Evolutionary conservation across 164 flowering plant species (phyloP).

Genomic region (Umbilicus rupestris): DNA sequence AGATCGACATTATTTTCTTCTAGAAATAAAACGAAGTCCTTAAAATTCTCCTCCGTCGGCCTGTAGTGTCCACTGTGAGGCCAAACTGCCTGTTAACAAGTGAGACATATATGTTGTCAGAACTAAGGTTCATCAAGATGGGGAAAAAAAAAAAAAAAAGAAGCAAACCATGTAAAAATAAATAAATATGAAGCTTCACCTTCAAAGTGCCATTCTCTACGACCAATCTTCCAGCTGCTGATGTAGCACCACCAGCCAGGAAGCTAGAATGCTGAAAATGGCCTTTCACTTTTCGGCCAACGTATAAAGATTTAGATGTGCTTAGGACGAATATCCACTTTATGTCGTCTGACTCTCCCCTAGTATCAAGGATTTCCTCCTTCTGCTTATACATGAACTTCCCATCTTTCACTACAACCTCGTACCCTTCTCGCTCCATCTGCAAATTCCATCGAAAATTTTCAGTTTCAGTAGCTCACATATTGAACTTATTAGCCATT

Average conservation of each 20-base stretch:
- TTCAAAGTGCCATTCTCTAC: slow-evolving; percentile 4
- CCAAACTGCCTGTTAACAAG: slow-evolving; percentile 7
- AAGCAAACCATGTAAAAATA: not conserved
- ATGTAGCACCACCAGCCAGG: slow-evolving; percentile 11
- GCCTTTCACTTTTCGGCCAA: slow-evolving; percentile 8
- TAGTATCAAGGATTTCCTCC: slow-evolving; percentile 2
- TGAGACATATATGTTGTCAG: not conserved
- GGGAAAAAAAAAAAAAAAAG: not conserved
- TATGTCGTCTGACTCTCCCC: not conserved
- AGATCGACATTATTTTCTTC: slow-evolving; percentile 10
- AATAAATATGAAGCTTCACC: not conserved
- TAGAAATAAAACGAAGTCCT: slow-evolving; percentile 8
- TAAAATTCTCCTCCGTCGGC: slow-evolving; percentile 8
- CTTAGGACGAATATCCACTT: slow-evolving; percentile 11
- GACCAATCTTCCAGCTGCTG: slow-evolving; percentile 10
- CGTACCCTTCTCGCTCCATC: slow-evolving; percentile 10
- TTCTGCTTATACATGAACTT: slow-evolving; percentile 8
- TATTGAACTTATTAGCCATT: not conserved
- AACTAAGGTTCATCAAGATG: not conserved
- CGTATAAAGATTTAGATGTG: slow-evolving; percentile 4
- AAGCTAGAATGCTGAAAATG: slow-evolving; percentile 9
- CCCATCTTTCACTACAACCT: slow-evolving; percentile 7
- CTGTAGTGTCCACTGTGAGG: slow-evolving; percentile 11
- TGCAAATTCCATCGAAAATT: not conserved
- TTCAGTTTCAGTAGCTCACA: not conserved